phyloP scores from a whole-genome alignment of 345 rosid species.

The Lumnitzera racemosa region DNA sequence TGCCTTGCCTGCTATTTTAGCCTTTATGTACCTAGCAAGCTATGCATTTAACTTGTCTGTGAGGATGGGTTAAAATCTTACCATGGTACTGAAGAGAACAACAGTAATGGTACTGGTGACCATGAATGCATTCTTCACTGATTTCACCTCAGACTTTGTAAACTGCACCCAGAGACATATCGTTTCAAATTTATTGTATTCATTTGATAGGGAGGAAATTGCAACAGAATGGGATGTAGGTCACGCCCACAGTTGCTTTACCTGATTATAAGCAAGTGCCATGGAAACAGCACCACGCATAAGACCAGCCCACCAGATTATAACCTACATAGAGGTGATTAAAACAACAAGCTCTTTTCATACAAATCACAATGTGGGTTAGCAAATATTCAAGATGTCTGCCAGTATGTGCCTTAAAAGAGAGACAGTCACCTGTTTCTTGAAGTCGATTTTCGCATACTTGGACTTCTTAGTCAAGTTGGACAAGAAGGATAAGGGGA shows the following conservation, averaged over 20 bases:
- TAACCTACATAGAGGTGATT: slow-evolving; percentile 29
- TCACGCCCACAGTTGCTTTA: slow-evolving; percentile 2
- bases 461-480: slow-evolving; percentile 71
- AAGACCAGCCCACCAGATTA: slow-evolving; percentile 99
- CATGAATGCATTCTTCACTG: slow-evolving; percentile 72
- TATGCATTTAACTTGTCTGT: neutral
- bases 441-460: slow-evolving; percentile 42
- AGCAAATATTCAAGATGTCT: neutral
- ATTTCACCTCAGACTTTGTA: slow-evolving; percentile 47
- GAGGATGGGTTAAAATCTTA: slow-evolving; percentile 17
- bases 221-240: too few species aligned
- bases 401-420: neutral
- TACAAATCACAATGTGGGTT: neutral
- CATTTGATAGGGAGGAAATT: neutral
- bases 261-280: slow-evolving; percentile 99
- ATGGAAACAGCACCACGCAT: slow-evolving; percentile 97
- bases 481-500: slow-evolving; percentile 77
- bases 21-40: too few species aligned
- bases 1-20: too few species aligned
- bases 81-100: slow-evolving; percentile 93
- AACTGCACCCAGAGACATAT: slow-evolving; percentile 39
- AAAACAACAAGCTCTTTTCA: neutral
- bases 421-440: slow-evolving; percentile 52
- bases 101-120: slow-evolving; percentile 93
- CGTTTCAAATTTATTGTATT: neutral